Evolutionary conservation across 2,329 filamentous ascomycete species (phyloP).

Genomic region (Hymenoscyphus salicellus): DNA sequence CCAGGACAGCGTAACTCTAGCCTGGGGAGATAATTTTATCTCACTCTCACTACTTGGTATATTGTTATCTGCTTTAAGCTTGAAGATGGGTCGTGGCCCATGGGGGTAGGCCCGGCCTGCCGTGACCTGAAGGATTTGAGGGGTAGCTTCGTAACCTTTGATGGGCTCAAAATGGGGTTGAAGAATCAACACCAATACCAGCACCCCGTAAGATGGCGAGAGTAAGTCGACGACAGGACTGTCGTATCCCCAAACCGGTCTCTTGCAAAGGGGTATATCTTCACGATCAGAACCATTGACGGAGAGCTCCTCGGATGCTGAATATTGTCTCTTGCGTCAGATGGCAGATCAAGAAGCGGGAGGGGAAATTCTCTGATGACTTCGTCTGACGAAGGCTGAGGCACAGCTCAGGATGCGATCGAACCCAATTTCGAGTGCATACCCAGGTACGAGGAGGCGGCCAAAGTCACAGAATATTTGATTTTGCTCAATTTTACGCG

Average conservation of each 20-base stretch:
- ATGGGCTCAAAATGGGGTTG: background rate
- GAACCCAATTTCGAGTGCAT: constrained; percentile 1
- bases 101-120: background rate
- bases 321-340: background rate
- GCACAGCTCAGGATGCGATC: background rate
- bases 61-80: background rate
- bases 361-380: background rate
- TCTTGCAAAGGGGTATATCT: background rate
- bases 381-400: background rate
- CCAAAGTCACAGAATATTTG: background rate
- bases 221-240: background rate
- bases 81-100: background rate
- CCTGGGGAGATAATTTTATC: background rate
- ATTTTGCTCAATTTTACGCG: background rate
- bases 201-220: background rate
- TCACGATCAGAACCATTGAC: background rate
- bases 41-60: background rate
- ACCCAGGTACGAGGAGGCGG: background rate
- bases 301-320: background rate
- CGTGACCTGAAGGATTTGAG: background rate
- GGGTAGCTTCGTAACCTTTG: background rate
- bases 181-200: background rate
- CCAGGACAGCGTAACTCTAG: background rate
- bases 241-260: background rate
- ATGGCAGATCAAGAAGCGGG: background rate